Evolutionary conservation across 495 filamentous ascomycete species (phyloP).

Genomic region (Penicillium ochrochloron): DNA sequence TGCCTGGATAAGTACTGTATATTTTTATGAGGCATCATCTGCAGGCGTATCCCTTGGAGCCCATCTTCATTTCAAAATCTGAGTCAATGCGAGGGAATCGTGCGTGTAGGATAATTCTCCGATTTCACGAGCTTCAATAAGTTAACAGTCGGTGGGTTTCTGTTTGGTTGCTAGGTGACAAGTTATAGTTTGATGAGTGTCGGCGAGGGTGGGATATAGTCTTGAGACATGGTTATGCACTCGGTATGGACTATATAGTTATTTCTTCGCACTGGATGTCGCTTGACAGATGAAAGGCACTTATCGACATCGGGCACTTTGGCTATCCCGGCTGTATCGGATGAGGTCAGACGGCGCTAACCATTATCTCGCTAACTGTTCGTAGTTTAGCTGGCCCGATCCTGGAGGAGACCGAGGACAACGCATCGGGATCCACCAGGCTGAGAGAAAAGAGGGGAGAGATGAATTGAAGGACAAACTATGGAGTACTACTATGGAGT

Average conservation of each 20-base stretch:
- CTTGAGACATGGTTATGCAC: slow-evolving; percentile 1
- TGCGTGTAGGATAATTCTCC: slow-evolving; percentile 29
- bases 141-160: slow-evolving; percentile 13
- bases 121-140: slow-evolving; percentile 20
- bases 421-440: slow-evolving; percentile 7
- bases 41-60: slow-evolving; percentile 20
- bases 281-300: background rate
- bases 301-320: background rate
- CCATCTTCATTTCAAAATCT: slow-evolving; percentile 25
- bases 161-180: slow-evolving; percentile 2
- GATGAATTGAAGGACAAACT: slow-evolving; percentile 6
- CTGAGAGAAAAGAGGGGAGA: slow-evolving; percentile 4
- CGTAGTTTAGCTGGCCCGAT: background rate
- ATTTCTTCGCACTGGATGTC: background rate
- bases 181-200: slow-evolving; percentile 10
- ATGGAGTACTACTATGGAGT: background rate
- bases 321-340: background rate
- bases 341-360: slow-evolving; percentile 4
- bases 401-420: background rate
- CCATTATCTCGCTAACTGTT: slow-evolving; percentile 1
- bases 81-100: slow-evolving; percentile 33
- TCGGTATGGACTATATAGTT: background rate
- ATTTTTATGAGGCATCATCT: slow-evolving; percentile 26
- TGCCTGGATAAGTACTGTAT: background rate
- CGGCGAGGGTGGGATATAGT: slow-evolving; percentile 8